Percentiles rank a stretch among this genome's conserved stretches.
phyloP scores from a whole-genome alignment of 2,329 filamentous ascomycete genomes.

The Xylaria sp. region DNA sequence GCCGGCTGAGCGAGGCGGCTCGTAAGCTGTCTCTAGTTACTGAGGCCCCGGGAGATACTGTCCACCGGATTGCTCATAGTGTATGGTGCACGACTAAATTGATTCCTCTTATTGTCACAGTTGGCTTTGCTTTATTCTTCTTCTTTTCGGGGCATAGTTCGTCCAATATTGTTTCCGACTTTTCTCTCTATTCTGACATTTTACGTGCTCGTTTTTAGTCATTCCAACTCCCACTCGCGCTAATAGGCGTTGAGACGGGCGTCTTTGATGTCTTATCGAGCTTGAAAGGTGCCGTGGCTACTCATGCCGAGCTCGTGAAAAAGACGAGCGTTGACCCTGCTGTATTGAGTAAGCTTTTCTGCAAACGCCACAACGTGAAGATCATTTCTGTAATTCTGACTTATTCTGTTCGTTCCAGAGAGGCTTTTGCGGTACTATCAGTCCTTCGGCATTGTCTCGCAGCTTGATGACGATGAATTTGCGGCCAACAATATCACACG shows the following conservation, averaged over 20 bases:
- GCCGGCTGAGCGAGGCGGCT: constrained; percentile 34
- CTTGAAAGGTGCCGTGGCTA: constrained; percentile 14
- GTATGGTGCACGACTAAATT: constrained; percentile 8
- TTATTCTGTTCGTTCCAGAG: constrained; percentile 19
- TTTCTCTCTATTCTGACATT: constrained; percentile 11
- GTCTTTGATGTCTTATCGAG: constrained; percentile 33
- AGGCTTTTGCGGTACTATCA: constrained; percentile 44
- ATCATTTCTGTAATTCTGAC: background rate
- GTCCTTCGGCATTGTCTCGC: constrained; percentile 40
- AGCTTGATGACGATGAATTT: constrained; percentile 37
- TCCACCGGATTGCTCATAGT: constrained; percentile 32
- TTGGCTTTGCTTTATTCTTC: background rate
- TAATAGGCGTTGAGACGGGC: constrained; percentile 33
- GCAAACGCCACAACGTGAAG: background rate
- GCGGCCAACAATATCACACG: constrained; percentile 41
- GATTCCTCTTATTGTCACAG: background rate
- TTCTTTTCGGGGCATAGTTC: too few species aligned
- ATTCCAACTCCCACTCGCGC: constrained; percentile 33
- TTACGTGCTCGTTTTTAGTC: constrained; percentile 13
- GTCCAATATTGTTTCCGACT: too few species aligned
- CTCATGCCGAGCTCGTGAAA: constrained; percentile 25
- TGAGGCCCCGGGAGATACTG: constrained; percentile 32
- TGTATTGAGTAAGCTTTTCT: constrained; percentile 37
- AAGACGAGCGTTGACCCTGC: constrained; percentile 35
- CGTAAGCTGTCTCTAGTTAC: constrained; percentile 33